Conservation (phyloP, 208 protist genomes). For the Leishmania amazonensis region DNA sequence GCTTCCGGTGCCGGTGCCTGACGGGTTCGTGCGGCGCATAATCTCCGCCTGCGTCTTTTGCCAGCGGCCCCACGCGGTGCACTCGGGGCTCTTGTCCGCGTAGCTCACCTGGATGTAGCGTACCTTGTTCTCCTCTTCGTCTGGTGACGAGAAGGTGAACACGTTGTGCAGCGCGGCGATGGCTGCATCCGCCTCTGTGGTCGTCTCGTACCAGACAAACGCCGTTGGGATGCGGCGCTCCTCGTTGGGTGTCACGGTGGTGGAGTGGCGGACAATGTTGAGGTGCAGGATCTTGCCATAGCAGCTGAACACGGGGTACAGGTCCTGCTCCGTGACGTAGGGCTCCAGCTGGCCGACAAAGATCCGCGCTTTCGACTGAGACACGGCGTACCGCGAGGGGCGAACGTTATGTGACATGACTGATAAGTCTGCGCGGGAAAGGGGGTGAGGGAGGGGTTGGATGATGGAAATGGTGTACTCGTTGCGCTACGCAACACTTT, state of each 20-base stretch:
- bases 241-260: conserved; percentile 61
- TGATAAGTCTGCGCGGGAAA: neutral
- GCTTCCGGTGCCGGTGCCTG: conserved; percentile 26
- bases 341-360: conserved; percentile 77
- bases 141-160: conserved; percentile 58
- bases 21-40: conserved; percentile 32
- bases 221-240: conserved; percentile 59
- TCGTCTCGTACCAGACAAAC: conserved; percentile 73
- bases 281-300: conserved; percentile 62
- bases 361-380: conserved; percentile 55
- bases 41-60: conserved; percentile 54
- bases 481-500: neutral
- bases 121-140: conserved; percentile 53
- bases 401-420: conserved; percentile 31
- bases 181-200: conserved; percentile 59
- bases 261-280: conserved; percentile 66
- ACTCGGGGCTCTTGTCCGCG: conserved; percentile 57
- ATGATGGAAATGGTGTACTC: neutral
- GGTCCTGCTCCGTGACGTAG: conserved; percentile 64
- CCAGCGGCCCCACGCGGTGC: conserved; percentile 43
- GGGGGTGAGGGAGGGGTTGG: neutral
- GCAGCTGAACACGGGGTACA: conserved; percentile 64
- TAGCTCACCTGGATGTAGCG: conserved; percentile 79
- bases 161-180: conserved; percentile 72
- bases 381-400: conserved; percentile 40